Base-by-base conservation (phyloP, 73 alveolate species). In the Chromera velia region DNA sequence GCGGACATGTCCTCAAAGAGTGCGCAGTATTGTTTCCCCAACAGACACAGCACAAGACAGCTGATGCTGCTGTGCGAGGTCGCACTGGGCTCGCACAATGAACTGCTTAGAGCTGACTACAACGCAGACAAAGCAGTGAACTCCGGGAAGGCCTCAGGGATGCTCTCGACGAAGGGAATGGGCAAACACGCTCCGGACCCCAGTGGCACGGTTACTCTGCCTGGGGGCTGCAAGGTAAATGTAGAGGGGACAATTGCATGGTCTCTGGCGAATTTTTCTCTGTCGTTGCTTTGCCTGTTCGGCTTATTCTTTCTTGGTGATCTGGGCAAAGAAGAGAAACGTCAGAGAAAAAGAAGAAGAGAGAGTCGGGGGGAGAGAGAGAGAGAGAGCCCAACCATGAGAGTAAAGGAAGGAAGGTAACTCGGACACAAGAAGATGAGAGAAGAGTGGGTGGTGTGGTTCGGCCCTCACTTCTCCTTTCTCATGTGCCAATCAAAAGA, bases 1-100 rank as follows among this genome's bases (percentile, higher is more conserved):
- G 98, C 98, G 19, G 99, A 96, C 88, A 81, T 94, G 92, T 94
- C 91, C 32, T 84, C 93, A 48, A 94, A 94, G 87, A 90, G 97
- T 27, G 94, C 94, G 1, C 85, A 87, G 76, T 94, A 91, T 88
- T 94, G 96, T 80, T 90, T 87, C 81, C 81, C 93, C 1, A 74
- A 85, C 34, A 82, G 85, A 31, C 90, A 92, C 75, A 90, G 88
- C 55, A 40, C 55, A 40, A 4, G 22, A 7, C 55, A 40, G 22
- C 55, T 91, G 76, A 88, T 96, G 85, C 89, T 93, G 33, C 82
- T 96, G 70, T 91, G 98, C 84, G 98, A 96, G 75, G 99, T 96
- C n/a, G 98, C 98, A 0, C 75, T 96, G 28, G 99, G 99, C 62
- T 87, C 88, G 29, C 73, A 88, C 67, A 90, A 92, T 73, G 95